A percentile compares a stretch with the other conserved stretches of the same genome.
These are phyloP conservation scores for Coemansia sp. DNA, from an alignment of 371 early-diverging fungal species.

Conservation along the genomic window DNA sequence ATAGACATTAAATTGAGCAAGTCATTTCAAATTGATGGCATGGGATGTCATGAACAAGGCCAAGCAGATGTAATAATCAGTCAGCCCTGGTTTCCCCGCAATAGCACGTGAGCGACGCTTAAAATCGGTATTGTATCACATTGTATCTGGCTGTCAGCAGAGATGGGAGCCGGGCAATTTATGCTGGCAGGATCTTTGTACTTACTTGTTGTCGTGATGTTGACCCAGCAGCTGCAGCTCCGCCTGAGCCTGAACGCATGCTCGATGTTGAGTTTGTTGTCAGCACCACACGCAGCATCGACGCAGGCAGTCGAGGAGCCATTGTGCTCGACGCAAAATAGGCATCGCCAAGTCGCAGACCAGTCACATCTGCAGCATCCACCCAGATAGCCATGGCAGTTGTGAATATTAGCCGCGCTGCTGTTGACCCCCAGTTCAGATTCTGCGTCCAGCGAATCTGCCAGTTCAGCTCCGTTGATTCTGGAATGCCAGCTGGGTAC, in stretches of 20 bases:
- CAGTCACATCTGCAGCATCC: conserved; percentile 26
- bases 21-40: no score
- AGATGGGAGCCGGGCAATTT: neutral
- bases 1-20: no score
- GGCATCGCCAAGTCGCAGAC: conserved; percentile 30
- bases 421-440: conserved; percentile 19
- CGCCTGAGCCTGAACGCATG: conserved; percentile 6
- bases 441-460: conserved; percentile 39
- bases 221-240: conserved; percentile 2
- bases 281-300: conserved; percentile 39
- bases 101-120: no score
- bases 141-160: no score
- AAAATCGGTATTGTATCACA: no score
- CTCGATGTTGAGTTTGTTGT: conserved; percentile 3
- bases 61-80: no score
- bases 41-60: no score
- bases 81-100: no score
- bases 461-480: conserved; percentile 37
- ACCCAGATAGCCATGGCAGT: conserved; percentile 39
- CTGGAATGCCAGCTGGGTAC: conserved; percentile 26
- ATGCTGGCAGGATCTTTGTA: neutral
- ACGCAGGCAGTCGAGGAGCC: conserved; percentile 43
- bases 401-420: conserved; percentile 42
- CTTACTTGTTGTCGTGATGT: conserved; percentile 37
- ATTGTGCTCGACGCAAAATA: conserved; percentile 47